These are phyloP conservation scores for Persicaria tinctoria DNA, from an alignment of 148 eudicot genomes.

Conservation along the genomic window DNA sequence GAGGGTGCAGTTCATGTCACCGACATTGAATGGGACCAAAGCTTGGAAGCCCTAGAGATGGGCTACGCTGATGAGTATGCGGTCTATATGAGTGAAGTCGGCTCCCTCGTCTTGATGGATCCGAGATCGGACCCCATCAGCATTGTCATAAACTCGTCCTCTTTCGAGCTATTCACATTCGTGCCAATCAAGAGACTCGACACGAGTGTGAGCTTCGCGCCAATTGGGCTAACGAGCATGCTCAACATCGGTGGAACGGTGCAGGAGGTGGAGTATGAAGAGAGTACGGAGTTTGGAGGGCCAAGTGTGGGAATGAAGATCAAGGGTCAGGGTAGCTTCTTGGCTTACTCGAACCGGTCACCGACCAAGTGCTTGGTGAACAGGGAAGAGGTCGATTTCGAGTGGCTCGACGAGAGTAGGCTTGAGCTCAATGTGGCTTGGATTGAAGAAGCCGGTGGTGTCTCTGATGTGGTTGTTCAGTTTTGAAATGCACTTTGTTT, in stretches of 20 bases:
- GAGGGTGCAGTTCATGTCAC: slow-evolving; percentile 28
- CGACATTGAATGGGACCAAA: slow-evolving; percentile 57
- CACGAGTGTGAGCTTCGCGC: slow-evolving; percentile 30
- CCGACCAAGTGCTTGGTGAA: slow-evolving; percentile 43
- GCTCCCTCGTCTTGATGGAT: slow-evolving; percentile 21
- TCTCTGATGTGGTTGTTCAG: slow-evolving; percentile 34
- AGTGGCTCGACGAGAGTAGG: slow-evolving; percentile 32
- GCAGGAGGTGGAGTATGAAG: slow-evolving; percentile 24
- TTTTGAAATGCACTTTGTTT: slow-evolving; percentile 15
- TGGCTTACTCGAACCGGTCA: slow-evolving; percentile 43
- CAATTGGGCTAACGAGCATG: slow-evolving; percentile 57
- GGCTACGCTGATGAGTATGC: slow-evolving; percentile 38
- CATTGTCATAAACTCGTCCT: slow-evolving; percentile 28
- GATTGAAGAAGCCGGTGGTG: slow-evolving; percentile 43
- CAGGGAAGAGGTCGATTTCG: slow-evolving; percentile 28
- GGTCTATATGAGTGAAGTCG: slow-evolving; percentile 40
- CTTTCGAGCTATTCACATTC: slow-evolving; percentile 52
- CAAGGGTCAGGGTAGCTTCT: slow-evolving; percentile 52
- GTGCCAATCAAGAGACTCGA: slow-evolving; percentile 40
- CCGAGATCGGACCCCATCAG: slow-evolving; percentile 22
- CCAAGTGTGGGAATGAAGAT: slow-evolving; percentile 32
- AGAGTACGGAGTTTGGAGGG: neutral
- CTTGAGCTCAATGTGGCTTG: slow-evolving; percentile 32
- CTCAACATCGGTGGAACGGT: slow-evolving; percentile 55
- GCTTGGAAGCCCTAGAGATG: slow-evolving; percentile 12